Base-by-base conservation (phyloP, 768 basidiomycete species). In the Mycena alexandri region DNA sequence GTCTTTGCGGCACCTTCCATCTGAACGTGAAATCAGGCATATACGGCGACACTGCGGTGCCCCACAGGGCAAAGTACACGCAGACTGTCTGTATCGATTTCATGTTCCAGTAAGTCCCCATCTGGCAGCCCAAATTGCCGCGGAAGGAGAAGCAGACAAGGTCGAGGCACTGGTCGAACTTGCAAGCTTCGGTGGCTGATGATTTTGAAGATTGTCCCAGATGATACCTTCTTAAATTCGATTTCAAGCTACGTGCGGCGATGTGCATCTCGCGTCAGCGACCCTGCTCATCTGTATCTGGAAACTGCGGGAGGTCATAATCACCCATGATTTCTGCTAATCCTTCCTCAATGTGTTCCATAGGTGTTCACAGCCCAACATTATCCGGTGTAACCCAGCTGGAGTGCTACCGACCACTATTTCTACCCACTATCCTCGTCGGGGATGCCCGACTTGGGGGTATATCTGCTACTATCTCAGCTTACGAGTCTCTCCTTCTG, bases 81-180 rank as follows among this genome's bases (percentile, higher is more conserved):
- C 90, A 0, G 84, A 89, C 22, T 97, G 95, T 78, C 82, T 98
- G 9, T 96, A 89, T 77, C 89, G 89, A 53, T 96, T 91, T 72
- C 85, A 92, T 34, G 91, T 96, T 58, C 97, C 97, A 0, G 93
- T 98, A 59, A 96, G 95, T 71, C 97, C 97, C 0, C 97, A 98
- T 76, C 82, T 98, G 22, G 97, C 97, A 1, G 95, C 86, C 8
- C 81, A 80, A 62, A 74, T 90, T 72, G 84, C 85, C 8, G 73
- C 77, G 1, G 75, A 71, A 50, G 77, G 75, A 57, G 73, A 73
- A 52, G 75, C 67, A 43, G 73, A 67, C 41, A 69, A 77, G 72
- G 84, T 84, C 47, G 73, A 59, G 17, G 16, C 60, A 22, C 9
- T 44, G 25, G 38, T 50, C 36, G 41, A 38, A 38, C 14, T 38